Conservation (phyloP, 1,284 basidiomycete genomes). For the Microbotryomycetes sp. region DNA sequence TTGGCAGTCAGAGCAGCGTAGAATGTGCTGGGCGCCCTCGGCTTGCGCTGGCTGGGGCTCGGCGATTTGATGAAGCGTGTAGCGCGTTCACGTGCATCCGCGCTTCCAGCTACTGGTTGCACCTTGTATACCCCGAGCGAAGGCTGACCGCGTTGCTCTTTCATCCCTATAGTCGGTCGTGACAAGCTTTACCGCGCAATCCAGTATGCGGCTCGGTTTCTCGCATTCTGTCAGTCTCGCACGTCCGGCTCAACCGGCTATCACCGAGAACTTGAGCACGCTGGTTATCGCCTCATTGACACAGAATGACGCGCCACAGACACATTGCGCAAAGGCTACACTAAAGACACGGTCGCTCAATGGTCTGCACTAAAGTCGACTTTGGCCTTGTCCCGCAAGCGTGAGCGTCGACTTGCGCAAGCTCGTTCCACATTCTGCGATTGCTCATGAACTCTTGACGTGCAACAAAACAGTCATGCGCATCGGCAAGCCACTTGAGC, state of each 20-base stretch:
- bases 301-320: slow-evolving; percentile 10
- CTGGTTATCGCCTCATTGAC: no score
- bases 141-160: neutral
- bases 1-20: neutral
- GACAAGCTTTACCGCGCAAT: slow-evolving; percentile 86
- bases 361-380: slow-evolving; percentile 43
- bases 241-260: neutral
- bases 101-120: no score
- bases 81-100: neutral
- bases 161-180: slow-evolving; percentile 52
- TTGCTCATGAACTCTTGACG: no score
- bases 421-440: neutral
- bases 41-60: neutral
- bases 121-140: neutral
- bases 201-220: slow-evolving; percentile 85
- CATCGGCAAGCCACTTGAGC: slow-evolving; percentile 88
- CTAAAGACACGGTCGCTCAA: slow-evolving; percentile 43
- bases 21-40: no score
- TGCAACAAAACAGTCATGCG: slow-evolving; percentile 87
- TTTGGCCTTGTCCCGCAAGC: slow-evolving; percentile 44
- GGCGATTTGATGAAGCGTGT: neutral
- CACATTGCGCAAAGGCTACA: slow-evolving; percentile 41
- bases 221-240: slow-evolving; percentile 60
- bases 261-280: slow-evolving; percentile 1
- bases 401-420: slow-evolving; percentile 30